Percentiles rank a stretch among this genome's conserved stretches.
phyloP scores from a whole-genome alignment of 2,329 filamentous ascomycete species.

The Aspergillus aculeatus region DNA sequence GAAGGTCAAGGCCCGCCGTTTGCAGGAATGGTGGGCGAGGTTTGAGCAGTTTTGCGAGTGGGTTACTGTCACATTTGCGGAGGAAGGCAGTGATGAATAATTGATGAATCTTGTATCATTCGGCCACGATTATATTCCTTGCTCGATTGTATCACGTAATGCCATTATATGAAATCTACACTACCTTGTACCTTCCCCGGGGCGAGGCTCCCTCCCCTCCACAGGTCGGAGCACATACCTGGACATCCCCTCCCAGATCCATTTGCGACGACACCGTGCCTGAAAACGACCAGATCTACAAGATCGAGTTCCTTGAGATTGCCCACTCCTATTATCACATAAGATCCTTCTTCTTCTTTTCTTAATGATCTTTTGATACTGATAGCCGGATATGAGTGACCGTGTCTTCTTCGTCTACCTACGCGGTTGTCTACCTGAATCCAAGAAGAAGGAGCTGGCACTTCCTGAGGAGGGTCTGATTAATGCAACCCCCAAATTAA shows the following conservation, averaged over 20 bases:
- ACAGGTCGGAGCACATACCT: no score
- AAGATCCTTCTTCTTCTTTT: neutral
- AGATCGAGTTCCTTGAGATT: slow-evolving; percentile 12
- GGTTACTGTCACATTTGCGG: slow-evolving; percentile 75
- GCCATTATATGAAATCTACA: no score
- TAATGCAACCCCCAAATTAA: slow-evolving; percentile 13
- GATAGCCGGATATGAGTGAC: slow-evolving; percentile 6
- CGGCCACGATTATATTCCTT: no score
- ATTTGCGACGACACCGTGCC: neutral
- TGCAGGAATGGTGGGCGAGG: slow-evolving; percentile 75
- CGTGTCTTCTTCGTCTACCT: slow-evolving; percentile 17
- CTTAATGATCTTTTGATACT: neutral
- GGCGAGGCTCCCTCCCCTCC: no score
- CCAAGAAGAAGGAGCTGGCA: slow-evolving; percentile 14
- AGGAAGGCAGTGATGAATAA: slow-evolving; percentile 26
- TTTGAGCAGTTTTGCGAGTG: slow-evolving; percentile 92
- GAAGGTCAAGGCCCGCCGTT: slow-evolving; percentile 66
- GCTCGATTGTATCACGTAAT: no score
- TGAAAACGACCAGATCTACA: neutral
- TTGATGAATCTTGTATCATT: neutral
- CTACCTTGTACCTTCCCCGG: no score
- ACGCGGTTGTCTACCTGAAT: slow-evolving; percentile 12
- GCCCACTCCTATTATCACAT: slow-evolving; percentile 13
- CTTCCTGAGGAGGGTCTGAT: slow-evolving; percentile 13
- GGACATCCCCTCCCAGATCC: no score